Evolutionary conservation across 805 yeast species (phyloP).

Genomic region (Lipomyces orientalis): DNA sequence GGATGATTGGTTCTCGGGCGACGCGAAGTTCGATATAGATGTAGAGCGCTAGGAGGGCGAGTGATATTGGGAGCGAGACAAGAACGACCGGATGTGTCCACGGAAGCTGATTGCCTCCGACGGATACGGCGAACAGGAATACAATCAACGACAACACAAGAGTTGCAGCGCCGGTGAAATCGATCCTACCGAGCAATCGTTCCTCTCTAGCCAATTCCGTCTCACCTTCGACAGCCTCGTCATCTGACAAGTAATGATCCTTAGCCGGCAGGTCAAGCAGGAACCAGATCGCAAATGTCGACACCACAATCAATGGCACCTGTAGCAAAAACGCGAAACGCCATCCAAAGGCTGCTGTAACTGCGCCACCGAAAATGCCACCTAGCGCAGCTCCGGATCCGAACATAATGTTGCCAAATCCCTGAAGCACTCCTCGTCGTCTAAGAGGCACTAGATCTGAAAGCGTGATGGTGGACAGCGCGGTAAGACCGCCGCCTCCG

Average conservation of each 20-base stretch:
- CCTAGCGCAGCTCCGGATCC: conserved; percentile 72
- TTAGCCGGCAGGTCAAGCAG: conserved; percentile 56
- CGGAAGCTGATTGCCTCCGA: conserved; percentile 63
- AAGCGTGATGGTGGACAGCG: conserved; percentile 68
- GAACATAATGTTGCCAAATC: conserved; percentile 66
- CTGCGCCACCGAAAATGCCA: conserved; percentile 53
- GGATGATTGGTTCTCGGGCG: conserved; percentile 71
- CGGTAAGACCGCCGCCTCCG: conserved; percentile 77
- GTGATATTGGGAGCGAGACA: conserved; percentile 46
- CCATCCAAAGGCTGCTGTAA: conserved; percentile 59
- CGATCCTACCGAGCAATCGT: conserved; percentile 58
- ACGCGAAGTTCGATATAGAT: conserved; percentile 56
- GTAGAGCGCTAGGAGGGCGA: conserved; percentile 49
- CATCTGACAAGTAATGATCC: conserved; percentile 43
- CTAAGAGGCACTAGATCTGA: conserved; percentile 72
- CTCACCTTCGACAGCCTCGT: conserved; percentile 13
- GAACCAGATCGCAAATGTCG: conserved; percentile 71
- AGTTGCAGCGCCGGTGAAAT: conserved; percentile 65
- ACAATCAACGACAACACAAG: conserved; percentile 63
- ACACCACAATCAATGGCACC: conserved; percentile 56
- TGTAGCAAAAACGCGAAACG: conserved; percentile 47
- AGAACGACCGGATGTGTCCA: conserved; percentile 55
- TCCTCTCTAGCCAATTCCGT: conserved; percentile 26
- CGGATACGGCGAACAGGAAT: conserved; percentile 70
- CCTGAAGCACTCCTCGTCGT: conserved; percentile 73